phyloP scores from a whole-genome alignment of 164 flowering plant genomes.

The Tetracentron sinense region DNA sequence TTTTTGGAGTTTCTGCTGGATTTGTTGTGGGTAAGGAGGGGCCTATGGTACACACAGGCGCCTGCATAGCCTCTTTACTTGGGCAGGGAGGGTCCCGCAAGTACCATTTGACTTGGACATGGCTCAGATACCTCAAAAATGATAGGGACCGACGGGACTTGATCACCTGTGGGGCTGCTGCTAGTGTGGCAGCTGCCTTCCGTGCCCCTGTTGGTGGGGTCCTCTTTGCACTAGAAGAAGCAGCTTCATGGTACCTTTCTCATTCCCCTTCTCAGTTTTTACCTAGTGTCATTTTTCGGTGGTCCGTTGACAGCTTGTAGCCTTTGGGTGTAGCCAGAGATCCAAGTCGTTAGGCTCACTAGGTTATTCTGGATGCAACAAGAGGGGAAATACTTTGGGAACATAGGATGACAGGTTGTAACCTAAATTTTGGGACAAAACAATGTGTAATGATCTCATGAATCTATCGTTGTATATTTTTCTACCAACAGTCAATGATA shows the following conservation, averaged over 20 bases:
- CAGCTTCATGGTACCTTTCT: conserved; percentile 73
- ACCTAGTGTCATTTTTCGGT: no score
- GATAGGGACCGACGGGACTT: conserved; percentile 89
- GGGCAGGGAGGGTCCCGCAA: conserved; percentile 94
- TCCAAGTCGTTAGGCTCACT: no score
- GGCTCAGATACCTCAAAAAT: conserved; percentile 89
- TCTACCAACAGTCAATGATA: no score
- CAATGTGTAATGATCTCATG: no score
- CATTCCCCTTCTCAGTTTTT: background rate
- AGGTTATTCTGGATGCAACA: background rate
- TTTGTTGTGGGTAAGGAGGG: conserved; percentile 96
- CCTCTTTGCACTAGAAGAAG: conserved; percentile 91
- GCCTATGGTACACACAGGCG: conserved; percentile 98
- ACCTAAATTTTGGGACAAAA: background rate
- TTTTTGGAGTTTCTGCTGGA: conserved; percentile 79
- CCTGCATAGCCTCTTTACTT: conserved; percentile 82
- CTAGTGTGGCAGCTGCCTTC: conserved; percentile 95
- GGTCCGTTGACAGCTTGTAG: no score
- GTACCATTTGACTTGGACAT: conserved; percentile 81
- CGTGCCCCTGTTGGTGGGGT: conserved; percentile 98
- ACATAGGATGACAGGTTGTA: background rate
- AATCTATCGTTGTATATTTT: no score
- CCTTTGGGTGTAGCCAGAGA: no score
- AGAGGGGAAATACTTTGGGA: background rate
- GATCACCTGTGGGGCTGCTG: conserved; percentile 96